Evolutionary conservation across 441 rosid genomes (phyloP), one percentile per base, ranked within the genome.

Genomic region (Sinapis alba): DNA sequence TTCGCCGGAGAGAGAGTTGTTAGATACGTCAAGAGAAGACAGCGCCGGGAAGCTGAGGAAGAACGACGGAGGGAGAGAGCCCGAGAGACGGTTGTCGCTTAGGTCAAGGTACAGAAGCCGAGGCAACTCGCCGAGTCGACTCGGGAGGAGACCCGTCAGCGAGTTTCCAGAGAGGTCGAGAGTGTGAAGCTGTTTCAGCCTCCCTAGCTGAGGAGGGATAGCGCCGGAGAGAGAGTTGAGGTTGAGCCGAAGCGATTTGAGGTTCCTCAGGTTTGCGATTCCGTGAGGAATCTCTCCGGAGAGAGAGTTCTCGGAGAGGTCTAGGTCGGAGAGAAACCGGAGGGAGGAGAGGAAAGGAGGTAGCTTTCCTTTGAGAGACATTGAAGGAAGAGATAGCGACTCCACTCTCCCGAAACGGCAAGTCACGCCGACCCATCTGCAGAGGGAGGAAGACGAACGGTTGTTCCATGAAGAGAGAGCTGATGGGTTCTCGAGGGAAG

Each of bases 371-470:
- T 24, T 63, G 20, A 93, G 90, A 5, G 51, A 79, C 78, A 45
- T 68, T 20, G 73, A 54, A 0, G 94, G 50, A 20, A 96, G 84
- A 12, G 71, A 18, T 23, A 96, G 84, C 0, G 89, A 79, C 13
- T 32, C 32, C 30, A 96, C 97, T 62, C 79, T 75, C 9, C 88
- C 88, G 28, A 32, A 72, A 19, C 56, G 59, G 76, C 99, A 96
- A 26, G 71, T 57, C 1, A 96, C 92, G 20, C 98, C 99, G 18
- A 71, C 71, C 99, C 99, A 96, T 34, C 72, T 57, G 68, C 97
- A 96, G 8, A 4, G 20, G 20, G 11, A 32, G 19, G 28, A 77
- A 1, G 72, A 34, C 10, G 87, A 69, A 4, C 2, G 51, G 81
- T 81, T 90, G 81, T 81, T 90, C 97, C 99, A 96, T 43, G 94